Evolutionary conservation across 441 rosid species (phyloP), one percentile per base, ranked within the genome.

Genomic region (Eutrema salsugineum): DNA sequence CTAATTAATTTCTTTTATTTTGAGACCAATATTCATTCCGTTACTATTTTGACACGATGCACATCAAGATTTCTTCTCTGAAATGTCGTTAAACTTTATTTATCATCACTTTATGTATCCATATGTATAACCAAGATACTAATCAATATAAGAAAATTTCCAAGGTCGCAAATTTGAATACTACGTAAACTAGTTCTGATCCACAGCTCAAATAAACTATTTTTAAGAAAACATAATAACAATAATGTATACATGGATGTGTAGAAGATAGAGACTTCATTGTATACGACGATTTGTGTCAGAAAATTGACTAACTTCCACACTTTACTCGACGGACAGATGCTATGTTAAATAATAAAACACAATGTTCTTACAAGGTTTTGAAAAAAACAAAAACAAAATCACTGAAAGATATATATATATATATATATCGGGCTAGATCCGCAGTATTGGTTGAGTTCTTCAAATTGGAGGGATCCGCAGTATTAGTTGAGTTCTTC

Each of bases 1-100:
- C 69, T 33, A n/a, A n/a, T n/a, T 63, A 54, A 71, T 63, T 63
- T 63, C 1, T 35, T 59, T 59, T 22, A 14, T 35, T 63, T 63
- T 71, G 39, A 15, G 32, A 53, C 36, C 44, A 51, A n/a, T 71
- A 8, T 59, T 38, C 57, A 40, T 30, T 62, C 63, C 28, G 14
- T 43, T 30, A 11, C 4, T 71, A 30, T 63, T 70, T 53, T 15
- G 39, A 63, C 22, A 43, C 5, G 55, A 32, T 63, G 56, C 19
- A 36, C 48, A 59, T 38, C 59, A 59, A 46, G 17, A 15, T 14
- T n/a, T 27, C 1, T n/a, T 14, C 2, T 44, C 12, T 30, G 56
- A 28, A 19, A 16, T 64, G 9, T 33, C 16, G 12, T 28, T 24
- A 10, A 11, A 19, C 28, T 48, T 22, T 20, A 11, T 30, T 30